A percentile compares a stretch with the other conserved stretches of the same genome.
Conservation (phyloP, 495 filamentous ascomycete genomes). For the Penicillium cosmopolitanum region DNA sequence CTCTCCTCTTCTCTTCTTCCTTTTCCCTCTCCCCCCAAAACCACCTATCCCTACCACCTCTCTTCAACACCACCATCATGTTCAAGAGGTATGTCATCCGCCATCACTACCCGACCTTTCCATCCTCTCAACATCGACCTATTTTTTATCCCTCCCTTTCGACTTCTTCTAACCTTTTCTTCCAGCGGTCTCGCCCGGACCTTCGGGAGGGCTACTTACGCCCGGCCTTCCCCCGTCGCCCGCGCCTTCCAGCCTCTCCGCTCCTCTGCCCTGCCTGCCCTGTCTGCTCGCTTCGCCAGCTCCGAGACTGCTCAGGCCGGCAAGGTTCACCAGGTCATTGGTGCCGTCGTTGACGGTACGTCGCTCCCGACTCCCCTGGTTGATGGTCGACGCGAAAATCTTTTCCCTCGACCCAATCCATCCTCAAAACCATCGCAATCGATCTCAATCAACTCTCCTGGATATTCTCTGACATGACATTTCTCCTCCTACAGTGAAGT, state of each 20-base stretch:
- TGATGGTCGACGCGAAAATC: constrained; percentile 48
- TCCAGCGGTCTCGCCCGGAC: constrained; percentile 76
- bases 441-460: constrained; percentile 32
- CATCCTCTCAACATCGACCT: background rate
- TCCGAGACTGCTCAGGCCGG: constrained; percentile 65
- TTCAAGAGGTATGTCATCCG: constrained; percentile 80
- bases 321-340: constrained; percentile 86
- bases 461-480: constrained; percentile 45
- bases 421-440: constrained; percentile 42
- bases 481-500: constrained; percentile 69
- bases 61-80: constrained; percentile 69
- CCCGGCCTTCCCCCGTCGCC: constrained; percentile 67
- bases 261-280: constrained; percentile 60
- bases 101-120: constrained; percentile 23
- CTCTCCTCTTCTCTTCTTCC: constrained; percentile 43
- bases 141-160: background rate
- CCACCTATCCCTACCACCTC: constrained; percentile 44
- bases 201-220: constrained; percentile 76
- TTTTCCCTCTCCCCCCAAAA: constrained; percentile 40
- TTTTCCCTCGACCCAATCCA: constrained; percentile 44
- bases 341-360: constrained; percentile 72
- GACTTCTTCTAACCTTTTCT: constrained; percentile 44
- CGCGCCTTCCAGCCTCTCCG: constrained; percentile 69
- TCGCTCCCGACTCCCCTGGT: constrained; percentile 34
- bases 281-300: constrained; percentile 72